A percentile compares a stretch with the other conserved stretches of the same genome.
Conservation (phyloP, 2,329 filamentous ascomycete species). For the Helotiales sp. region DNA sequence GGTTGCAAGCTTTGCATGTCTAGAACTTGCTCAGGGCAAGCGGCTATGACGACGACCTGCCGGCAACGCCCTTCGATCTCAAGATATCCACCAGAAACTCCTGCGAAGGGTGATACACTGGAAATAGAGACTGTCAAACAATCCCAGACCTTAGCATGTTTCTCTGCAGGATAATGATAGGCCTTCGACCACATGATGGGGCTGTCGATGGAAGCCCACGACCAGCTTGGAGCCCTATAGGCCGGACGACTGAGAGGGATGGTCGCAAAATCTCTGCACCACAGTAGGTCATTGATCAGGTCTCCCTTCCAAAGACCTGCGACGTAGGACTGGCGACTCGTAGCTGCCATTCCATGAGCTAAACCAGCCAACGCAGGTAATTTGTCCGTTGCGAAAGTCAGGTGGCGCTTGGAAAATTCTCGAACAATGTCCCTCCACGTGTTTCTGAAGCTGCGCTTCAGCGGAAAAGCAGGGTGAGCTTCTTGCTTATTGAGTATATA, state of each 20-base stretch:
- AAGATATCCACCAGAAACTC: neutral
- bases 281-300: slow-evolving; percentile 7
- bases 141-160: neutral
- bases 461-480: neutral
- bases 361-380: slow-evolving; percentile 10
- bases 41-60: neutral
- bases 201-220: slow-evolving; percentile 6
- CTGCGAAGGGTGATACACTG: neutral
- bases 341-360: neutral
- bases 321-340: slow-evolving; percentile 3
- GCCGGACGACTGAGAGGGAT: neutral
- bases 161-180: neutral
- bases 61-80: neutral
- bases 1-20: neutral
- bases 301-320: slow-evolving; percentile 8
- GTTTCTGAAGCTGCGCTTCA: neutral
- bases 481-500: neutral
- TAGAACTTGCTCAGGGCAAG: neutral
- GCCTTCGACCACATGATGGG: slow-evolving; percentile 8
- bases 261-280: slow-evolving; percentile 9
- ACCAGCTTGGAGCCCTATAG: slow-evolving; percentile 11
- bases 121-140: neutral
- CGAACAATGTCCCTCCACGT: slow-evolving; percentile 7
- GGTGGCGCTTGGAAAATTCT: slow-evolving; percentile 7
- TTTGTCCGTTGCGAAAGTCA: slow-evolving; percentile 3